Base-by-base conservation (phyloP, 2,329 filamentous ascomycete genomes). In the Botrytis sinoallii region DNA sequence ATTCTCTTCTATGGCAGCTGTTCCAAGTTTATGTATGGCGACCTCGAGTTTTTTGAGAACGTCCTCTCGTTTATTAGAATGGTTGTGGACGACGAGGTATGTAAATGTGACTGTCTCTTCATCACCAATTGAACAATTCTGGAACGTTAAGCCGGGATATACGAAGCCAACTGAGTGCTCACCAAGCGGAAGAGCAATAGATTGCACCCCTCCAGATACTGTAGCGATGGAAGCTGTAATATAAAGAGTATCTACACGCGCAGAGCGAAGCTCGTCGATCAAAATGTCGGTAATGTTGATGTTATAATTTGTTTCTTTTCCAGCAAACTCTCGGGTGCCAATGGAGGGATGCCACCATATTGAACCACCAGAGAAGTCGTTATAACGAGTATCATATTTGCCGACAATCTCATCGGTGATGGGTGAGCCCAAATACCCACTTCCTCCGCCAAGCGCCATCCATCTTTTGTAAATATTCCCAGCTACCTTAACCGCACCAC, bases 331-430 rank as follows among this genome's bases (percentile, higher is more conserved):
- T 32, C 69, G 57, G 20, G 57, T 64, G 6, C 57, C 57, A 32
- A 64, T 71, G 2, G 69, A 71, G 8, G 16, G 7, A 48, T 71
- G 57, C 69, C 69, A 71, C 57, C 69, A 71, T 71, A 71, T 71
- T 16, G 69, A 71, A 29, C 69, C 57, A 3, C 29, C 55, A 42
- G 57, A 48, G 8, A 71, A 71, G 14, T n/a, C 59, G 10, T 55
- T 71, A 12, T 64, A 71, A 16, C 25, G 42, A 64, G 69, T 71
- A 38, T 71, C 38, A 7, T 46, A 64, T 35, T 40, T 61, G 8
- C 69, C 57, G 3, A 7, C 6, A 29, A n/a, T 61, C n/a, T 71
- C 69, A 25, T 64, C 57, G 16, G 40, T 64, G n/a, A 64, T 29
- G 32, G 57, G 69, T 10, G 12, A 46, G 57, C 69, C 69, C 5